Base-by-base conservation (phyloP, 179 eudicot species). In the Monotropa hypopitys region DNA sequence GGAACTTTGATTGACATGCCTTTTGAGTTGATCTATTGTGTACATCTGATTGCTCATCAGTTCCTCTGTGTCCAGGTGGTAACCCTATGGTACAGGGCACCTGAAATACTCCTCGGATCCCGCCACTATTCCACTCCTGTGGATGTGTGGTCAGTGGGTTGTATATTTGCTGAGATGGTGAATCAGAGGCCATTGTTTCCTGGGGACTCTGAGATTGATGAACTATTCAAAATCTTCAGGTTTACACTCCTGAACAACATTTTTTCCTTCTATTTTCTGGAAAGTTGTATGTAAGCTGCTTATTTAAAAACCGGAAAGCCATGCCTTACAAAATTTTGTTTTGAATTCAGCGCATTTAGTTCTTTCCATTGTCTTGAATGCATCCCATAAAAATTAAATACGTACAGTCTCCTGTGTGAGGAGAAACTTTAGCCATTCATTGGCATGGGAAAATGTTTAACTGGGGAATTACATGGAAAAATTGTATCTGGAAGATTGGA, bases 131-230 rank as follows among this genome's bases (percentile, higher is more conserved):
- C 89, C 38, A 88, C 91, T 81, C 89, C 91, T 38, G 91, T 88
- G 70, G 91, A 88, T 83, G 82, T 88, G 70, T 88, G 91, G 91
- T 88, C 91, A 72, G 87, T 88, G 59, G 91, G 91, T 74, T 88
- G 91, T 65, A 88, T 88, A 76, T 88, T 88, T 83, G 91, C 91
- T 80, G 99, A 95, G 83, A 95, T 95, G 99, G 97, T 93, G 81
- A 95, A 88, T 84, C 91, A 83, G 88, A 81, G 76, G 79, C 97
- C 99, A 42, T 83, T 95, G 81, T 95, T 95, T 85, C 97, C 97
- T 53, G 99, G 99, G 71, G 97, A 93, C 79, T 92, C 99, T 67
- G 99, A 93, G 83, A 95, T 93, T 70, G 97, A 95, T 84, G 91
- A 95, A 80, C 91, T 95, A 62, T 91, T 90, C 84, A 91, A 84